Evolutionary conservation across 192 early-diverging fungal genomes (phyloP).

Genomic region (Chytriomyces hyalinus): DNA sequence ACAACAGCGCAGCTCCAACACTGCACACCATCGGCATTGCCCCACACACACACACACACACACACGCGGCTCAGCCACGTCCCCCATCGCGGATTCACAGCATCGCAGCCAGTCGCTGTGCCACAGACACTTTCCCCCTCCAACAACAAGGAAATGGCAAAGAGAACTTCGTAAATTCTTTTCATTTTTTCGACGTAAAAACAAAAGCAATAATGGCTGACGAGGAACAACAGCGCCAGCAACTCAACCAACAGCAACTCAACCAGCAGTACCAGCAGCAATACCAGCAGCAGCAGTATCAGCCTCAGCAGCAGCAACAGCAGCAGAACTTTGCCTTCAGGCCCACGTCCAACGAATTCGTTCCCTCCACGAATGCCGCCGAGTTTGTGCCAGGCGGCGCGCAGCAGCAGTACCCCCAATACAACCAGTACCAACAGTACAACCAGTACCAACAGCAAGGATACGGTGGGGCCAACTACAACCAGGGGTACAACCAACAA

Average conservation of each 20-base stretch:
- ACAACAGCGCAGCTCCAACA: too few relatives aligned
- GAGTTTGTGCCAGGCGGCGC: constrained; percentile 70
- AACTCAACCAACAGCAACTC: not conserved
- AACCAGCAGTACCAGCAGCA: not conserved
- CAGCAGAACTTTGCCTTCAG: constrained; percentile 20
- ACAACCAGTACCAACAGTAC: constrained; percentile 29
- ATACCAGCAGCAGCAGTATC: not conserved
- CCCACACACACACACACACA: too few relatives aligned
- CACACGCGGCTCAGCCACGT: too few relatives aligned
- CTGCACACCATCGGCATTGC: too few relatives aligned
- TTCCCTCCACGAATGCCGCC: constrained; percentile 54
- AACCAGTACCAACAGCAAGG: not conserved
- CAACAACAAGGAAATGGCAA: too few relatives aligned
- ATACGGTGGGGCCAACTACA: not conserved
- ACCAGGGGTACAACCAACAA: not conserved
- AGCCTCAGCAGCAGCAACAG: not conserved
- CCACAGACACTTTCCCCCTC: too few relatives aligned
- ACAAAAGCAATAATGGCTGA: constrained; percentile 14
- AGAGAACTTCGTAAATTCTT: too few relatives aligned
- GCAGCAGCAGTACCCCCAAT: constrained; percentile 4
- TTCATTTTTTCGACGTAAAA: not conserved
- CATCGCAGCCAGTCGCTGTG: too few relatives aligned
- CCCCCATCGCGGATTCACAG: too few relatives aligned
- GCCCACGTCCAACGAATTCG: constrained; percentile 45
- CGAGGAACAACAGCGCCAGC: constrained; percentile 18